These are phyloP conservation scores for Synchytrium microbalum DNA, from an alignment of 371 early-diverging fungal species.

Conservation along the genomic window DNA sequence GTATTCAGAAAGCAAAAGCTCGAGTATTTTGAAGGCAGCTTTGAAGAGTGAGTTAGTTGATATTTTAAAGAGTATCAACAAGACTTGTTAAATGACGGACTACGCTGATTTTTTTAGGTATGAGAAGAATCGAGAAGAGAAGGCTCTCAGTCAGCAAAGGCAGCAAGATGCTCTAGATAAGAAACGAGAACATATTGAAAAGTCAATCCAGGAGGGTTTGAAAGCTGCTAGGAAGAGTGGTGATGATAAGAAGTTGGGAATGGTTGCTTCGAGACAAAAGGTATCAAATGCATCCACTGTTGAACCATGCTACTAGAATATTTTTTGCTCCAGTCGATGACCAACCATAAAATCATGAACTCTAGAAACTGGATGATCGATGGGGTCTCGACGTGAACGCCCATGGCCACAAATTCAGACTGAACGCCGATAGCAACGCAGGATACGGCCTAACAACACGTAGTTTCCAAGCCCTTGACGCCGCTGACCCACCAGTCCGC, in stretches of 20 bases:
- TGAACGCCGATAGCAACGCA: too few species aligned
- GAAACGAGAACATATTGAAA: conserved; percentile 50
- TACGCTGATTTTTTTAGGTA: not conserved
- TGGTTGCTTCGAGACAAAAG: conserved; percentile 64
- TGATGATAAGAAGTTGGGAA: conserved; percentile 67
- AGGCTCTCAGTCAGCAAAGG: not conserved
- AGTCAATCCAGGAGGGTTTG: conserved; percentile 46
- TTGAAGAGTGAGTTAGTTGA: too few species aligned
- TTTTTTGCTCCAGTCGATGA: too few species aligned
- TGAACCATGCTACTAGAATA: conserved; percentile 2
- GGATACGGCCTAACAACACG: too few species aligned
- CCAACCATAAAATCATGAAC: too few species aligned
- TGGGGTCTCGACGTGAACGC: too few species aligned
- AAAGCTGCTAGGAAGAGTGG: conserved; percentile 60
- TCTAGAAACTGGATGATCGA: too few species aligned
- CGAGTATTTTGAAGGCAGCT: conserved; percentile 65
- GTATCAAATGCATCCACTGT: too few species aligned
- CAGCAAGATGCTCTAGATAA: conserved; percentile 39
- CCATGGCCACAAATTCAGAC: too few species aligned
- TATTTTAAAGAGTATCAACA: conserved; percentile 54
- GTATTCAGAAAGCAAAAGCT: conserved; percentile 54
- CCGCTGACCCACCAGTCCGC: too few species aligned
- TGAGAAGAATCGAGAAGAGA: not conserved
- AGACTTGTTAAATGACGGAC: conserved; percentile 28
- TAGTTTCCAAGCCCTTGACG: too few species aligned